phyloP scores from a whole-genome alignment of 257 asterid genomes.

The Striga asiatica region DNA sequence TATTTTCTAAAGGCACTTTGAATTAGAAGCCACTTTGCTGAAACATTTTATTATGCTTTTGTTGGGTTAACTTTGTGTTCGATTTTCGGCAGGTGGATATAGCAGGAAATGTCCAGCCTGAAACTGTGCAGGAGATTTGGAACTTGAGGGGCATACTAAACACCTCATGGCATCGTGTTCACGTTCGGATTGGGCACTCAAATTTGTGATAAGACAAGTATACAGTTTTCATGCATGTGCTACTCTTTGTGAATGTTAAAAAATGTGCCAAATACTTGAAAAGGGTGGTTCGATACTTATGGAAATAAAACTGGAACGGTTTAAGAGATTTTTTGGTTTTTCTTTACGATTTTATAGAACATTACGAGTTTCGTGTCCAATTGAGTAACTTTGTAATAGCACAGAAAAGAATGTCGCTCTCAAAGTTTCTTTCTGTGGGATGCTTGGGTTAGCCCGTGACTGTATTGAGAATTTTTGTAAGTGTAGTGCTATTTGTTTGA shows the following conservation, averaged over 20 bases:
- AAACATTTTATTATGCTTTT: not conserved
- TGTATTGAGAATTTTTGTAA: no score
- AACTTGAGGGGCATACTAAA: conserved; percentile 90
- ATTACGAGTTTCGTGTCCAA: no score
- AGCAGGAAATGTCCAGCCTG: conserved; percentile 85
- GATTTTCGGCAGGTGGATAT: conserved; percentile 56
- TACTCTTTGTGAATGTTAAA: not conserved
- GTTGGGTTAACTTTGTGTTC: not conserved
- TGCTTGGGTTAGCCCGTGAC: no score
- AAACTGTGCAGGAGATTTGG: conserved; percentile 74
- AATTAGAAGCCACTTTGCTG: not conserved
- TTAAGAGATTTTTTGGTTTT: no score
- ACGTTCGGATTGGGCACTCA: conserved; percentile 63
- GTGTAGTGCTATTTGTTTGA: no score
- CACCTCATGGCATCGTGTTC: conserved; percentile 94
- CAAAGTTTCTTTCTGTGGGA: no score
- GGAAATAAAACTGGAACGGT: no score
- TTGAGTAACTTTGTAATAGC: no score
- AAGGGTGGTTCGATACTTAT: no score
- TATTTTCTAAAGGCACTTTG: no score
- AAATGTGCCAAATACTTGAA: not conserved
- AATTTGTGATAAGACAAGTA: conserved; percentile 36
- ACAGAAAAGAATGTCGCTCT: no score
- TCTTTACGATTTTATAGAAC: no score
- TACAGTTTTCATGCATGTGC: not conserved